Evolutionary conservation across 2,329 filamentous ascomycete genomes (phyloP).

Genomic region (Simplicillium sp.): DNA sequence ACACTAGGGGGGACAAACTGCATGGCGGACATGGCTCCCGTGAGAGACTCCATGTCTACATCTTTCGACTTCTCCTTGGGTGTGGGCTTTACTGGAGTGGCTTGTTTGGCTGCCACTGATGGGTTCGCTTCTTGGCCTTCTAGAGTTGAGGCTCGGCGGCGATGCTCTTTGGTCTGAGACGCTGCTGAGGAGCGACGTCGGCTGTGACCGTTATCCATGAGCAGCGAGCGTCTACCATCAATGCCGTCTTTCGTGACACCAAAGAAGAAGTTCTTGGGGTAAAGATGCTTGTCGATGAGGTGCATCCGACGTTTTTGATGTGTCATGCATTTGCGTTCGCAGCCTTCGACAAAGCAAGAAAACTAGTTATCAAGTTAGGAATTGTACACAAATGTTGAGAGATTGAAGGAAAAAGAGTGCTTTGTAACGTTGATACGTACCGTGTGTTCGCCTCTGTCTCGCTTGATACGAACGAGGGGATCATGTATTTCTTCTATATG

Average conservation of each 20-base stretch:
- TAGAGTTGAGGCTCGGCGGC: constrained; percentile 21
- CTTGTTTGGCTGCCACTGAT: constrained; percentile 6
- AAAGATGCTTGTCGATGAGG: constrained; percentile 89
- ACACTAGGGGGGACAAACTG: constrained; percentile 61
- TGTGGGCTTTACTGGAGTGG: constrained; percentile 5
- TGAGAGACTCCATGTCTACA: constrained; percentile 52
- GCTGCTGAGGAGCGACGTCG: constrained; percentile 37
- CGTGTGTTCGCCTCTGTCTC: constrained; percentile 77
- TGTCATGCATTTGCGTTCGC: constrained; percentile 74
- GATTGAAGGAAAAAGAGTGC: too few relatives aligned
- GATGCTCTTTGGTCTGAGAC: constrained; percentile 20
- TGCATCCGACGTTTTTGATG: constrained; percentile 79
- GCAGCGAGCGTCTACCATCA: constrained; percentile 71
- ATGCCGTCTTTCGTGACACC: constrained; percentile 82
- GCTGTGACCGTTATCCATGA: constrained; percentile 47
- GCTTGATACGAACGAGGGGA: constrained; percentile 59
- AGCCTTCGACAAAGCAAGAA: constrained; percentile 82
- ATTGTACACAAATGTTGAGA: too few relatives aligned
- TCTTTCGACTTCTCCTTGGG: constrained; percentile 21
- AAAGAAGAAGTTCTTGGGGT: constrained; percentile 83
- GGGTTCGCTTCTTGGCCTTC: constrained; percentile 13
- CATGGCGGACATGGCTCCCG: constrained; percentile 60
- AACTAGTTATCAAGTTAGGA: constrained; percentile 40
- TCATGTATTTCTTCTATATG: constrained; percentile 93
- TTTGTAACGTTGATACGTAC: constrained; percentile 36